Evolutionary conservation across 2,329 filamentous ascomycete species (phyloP).

Genomic region (Hypoxylon sp.): DNA sequence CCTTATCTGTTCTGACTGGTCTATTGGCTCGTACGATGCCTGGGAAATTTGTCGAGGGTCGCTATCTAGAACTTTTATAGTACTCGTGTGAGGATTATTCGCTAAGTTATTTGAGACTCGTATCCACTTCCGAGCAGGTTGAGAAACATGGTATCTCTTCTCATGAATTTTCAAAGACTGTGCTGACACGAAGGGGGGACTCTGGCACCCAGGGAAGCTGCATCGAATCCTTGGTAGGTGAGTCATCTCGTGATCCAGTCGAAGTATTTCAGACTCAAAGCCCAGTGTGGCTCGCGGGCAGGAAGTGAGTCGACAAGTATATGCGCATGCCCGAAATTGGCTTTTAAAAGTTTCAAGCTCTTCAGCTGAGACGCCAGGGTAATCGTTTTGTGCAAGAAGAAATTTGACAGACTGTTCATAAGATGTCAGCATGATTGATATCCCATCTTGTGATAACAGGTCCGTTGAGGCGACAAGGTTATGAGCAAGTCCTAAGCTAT

Average conservation of each 20-base stretch:
- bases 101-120: background rate
- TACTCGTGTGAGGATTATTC: background rate
- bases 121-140: background rate
- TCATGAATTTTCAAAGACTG: background rate
- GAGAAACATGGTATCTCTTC: background rate
- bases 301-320: background rate
- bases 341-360: background rate
- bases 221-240: background rate
- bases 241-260: constrained; percentile 1
- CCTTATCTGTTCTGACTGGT: too few relatives aligned
- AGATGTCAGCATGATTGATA: background rate
- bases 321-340: background rate
- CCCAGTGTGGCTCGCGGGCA: background rate
- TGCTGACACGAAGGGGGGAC: background rate
- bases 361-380: background rate
- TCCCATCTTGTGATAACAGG: background rate
- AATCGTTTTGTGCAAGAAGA: background rate
- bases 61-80: too few relatives aligned
- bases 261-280: background rate
- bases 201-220: constrained; percentile 1
- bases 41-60: too few relatives aligned
- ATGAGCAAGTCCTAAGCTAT: background rate
- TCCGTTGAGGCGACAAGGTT: background rate
- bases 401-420: background rate
- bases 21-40: too few relatives aligned